These are phyloP conservation scores for Rhizophagus clarus DNA, from an alignment of 192 early-diverging fungal species.

Conservation along the genomic window DNA sequence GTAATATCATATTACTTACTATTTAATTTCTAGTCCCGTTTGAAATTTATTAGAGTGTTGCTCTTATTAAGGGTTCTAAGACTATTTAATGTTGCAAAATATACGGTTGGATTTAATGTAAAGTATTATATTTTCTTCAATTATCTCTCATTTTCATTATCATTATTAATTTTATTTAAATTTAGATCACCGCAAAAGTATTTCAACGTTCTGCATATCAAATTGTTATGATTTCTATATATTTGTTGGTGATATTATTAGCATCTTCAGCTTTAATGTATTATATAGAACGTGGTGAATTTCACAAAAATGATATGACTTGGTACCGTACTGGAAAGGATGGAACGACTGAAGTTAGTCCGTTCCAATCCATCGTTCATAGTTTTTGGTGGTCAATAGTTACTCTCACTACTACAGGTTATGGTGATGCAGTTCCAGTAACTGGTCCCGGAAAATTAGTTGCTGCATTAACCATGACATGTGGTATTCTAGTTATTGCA, in stretches of 20 bases:
- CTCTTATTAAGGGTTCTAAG: conserved; percentile 1
- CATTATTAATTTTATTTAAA: neutral
- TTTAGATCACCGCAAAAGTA: conserved; percentile 20
- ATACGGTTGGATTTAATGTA: conserved; percentile 9
- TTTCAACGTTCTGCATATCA: conserved; percentile 28
- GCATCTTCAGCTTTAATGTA: conserved; percentile 26
- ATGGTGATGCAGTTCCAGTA: conserved; percentile 55
- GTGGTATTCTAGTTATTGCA: conserved; percentile 58
- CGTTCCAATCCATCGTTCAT: conserved; percentile 55
- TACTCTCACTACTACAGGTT: conserved; percentile 58
- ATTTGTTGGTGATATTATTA: conserved; percentile 15
- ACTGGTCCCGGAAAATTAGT: conserved; percentile 52
- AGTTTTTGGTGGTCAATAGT: conserved; percentile 57
- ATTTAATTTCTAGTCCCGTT: neutral
- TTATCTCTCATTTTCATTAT: neutral
- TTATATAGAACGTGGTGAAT: conserved; percentile 29
- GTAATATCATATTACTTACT: neutral
- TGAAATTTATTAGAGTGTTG: neutral
- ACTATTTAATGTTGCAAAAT: neutral
- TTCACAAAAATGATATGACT: neutral
- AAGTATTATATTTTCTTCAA: neutral
- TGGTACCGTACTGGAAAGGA: conserved; percentile 22
- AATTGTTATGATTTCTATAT: conserved; percentile 27
- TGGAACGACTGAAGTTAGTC: conserved; percentile 38
- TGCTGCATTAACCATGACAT: conserved; percentile 51